Conservation (phyloP, 164 flowering plant genomes). For the Platanus orientalis region DNA sequence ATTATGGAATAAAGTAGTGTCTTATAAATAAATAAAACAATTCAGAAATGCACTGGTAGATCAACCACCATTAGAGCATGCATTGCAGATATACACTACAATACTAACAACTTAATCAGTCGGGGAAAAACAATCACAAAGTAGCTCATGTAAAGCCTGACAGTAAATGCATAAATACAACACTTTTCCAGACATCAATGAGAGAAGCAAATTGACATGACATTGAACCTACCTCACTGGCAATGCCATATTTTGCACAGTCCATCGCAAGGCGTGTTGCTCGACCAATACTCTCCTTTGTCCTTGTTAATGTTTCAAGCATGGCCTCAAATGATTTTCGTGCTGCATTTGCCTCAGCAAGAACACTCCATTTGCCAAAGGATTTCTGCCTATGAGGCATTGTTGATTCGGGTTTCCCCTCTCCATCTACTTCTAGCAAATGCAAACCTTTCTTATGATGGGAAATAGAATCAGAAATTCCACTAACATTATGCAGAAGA, state of each 20-base stretch:
- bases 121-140: too few species aligned
- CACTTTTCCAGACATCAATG: constrained; percentile 1
- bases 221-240: constrained; percentile 52
- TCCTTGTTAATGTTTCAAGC: constrained; percentile 69
- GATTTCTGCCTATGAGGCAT: constrained; percentile 24
- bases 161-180: neutral
- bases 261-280: constrained; percentile 92
- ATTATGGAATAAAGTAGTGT: too few species aligned
- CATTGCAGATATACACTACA: neutral
- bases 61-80: neutral
- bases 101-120: too few species aligned
- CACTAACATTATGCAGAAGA: constrained; percentile 31
- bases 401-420: constrained; percentile 25
- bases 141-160: neutral
- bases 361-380: constrained; percentile 25
- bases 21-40: too few species aligned
- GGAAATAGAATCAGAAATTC: constrained; percentile 33
- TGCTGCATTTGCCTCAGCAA: constrained; percentile 46
- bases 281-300: constrained; percentile 90
- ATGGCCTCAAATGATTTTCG: constrained; percentile 55
- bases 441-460: constrained; percentile 20
- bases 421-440: constrained; percentile 22
- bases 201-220: neutral
- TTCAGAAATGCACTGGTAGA: too few species aligned
- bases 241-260: constrained; percentile 78